phyloP scores from a whole-genome alignment of 2,329 filamentous ascomycete species.

The Aspergillus quadrilineatus region DNA sequence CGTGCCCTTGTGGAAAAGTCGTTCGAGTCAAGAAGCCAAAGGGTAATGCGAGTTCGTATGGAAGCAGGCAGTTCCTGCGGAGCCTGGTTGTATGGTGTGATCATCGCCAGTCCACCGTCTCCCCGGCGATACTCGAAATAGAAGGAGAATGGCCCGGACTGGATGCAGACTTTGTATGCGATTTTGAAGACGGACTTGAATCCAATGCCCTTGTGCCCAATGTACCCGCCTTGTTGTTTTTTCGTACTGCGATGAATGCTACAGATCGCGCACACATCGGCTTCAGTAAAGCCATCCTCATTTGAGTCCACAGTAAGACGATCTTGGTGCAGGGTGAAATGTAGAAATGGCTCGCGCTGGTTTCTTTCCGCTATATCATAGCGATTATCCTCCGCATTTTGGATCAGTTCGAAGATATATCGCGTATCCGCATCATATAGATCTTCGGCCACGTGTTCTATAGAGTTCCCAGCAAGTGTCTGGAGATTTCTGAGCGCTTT shows the following conservation, averaged over 20 bases:
- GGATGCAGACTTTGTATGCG: conserved; percentile 40
- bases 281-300: conserved; percentile 32
- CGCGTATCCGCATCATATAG: conserved; percentile 23
- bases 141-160: conserved; percentile 42
- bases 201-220: conserved; percentile 35
- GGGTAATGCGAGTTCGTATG: conserved; percentile 38
- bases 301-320: conserved; percentile 46
- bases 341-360: conserved; percentile 20
- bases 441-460: conserved; percentile 6
- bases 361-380: conserved; percentile 23
- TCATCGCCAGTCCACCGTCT: conserved; percentile 53
- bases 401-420: conserved; percentile 37
- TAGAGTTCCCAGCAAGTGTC: conserved; percentile 1
- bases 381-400: conserved; percentile 46
- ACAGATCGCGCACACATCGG: neutral
- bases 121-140: conserved; percentile 34
- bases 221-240: neutral
- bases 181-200: conserved; percentile 41
- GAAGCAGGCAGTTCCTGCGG: neutral
- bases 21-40: conserved; percentile 23
- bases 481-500: neutral
- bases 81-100: conserved; percentile 42
- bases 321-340: conserved; percentile 19
- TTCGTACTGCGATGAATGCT: neutral
- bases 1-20: conserved; percentile 30